Evolutionary conservation across 129 eudicot species (phyloP), one percentile per base, ranked within the genome.

Genomic region (Ambrosia trifida): DNA sequence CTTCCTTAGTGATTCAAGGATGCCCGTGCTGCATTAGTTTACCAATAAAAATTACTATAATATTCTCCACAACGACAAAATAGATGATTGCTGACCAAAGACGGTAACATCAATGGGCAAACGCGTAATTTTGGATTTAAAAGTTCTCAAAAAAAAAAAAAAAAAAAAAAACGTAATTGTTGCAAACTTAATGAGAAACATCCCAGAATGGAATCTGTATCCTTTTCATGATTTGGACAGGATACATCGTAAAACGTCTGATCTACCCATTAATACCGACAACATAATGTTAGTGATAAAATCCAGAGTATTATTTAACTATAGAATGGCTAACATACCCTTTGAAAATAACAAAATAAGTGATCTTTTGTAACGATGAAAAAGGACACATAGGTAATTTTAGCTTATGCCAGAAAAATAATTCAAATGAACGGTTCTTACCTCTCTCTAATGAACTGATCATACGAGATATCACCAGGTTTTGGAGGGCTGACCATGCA

Each of bases 391-490:
- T 54, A 36, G 5, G 64, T 54, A 70, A 70, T 20, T 50, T 20
- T 19, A 54, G 14, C 14, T 18, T 54, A 70, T 19, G 19, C 24
- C 13, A 36, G 17, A 19, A 49, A 61, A 61, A 14, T 5, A 52
- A 52, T 19, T 38, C 19, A 69, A 50, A 64, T 30, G 10, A 60
- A 69, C 44, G 50, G 40, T 16, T 58, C 75, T 30, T 76, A 88
- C 97, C 99, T 90, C 83, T 95, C 99, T 81, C 95, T 91, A 40
- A 82, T 50, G 72, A 52, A 95, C 82, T 68, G 77, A 0, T 86
- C 91, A 67, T 88, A 95, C 10, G 99, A 95, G 74, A 90, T 88
- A 78, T 95, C 99, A 65, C 99, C 99, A 46, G 96, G 97, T 79
- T 88, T 81, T 11, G 91, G 99, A 51, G 99, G 99, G 72, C 84